Base-by-base conservation (phyloP, 1,284 basidiomycete genomes). In the Athelia psychrophila region DNA sequence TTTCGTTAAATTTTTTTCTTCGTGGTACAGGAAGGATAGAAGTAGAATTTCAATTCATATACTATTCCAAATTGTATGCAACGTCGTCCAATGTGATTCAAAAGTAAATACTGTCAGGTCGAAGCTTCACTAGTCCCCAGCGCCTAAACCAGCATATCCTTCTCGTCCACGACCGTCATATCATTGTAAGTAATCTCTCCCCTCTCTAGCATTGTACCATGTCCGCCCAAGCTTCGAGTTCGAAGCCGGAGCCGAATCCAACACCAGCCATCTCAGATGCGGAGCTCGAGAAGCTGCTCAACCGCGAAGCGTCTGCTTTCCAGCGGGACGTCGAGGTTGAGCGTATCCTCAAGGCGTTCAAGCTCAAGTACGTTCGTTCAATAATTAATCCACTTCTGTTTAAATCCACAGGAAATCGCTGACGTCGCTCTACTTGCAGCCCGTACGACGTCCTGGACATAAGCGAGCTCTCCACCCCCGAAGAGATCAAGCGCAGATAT, bases 281-380 rank as follows among this genome's bases (percentile, higher is more conserved):
- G 30, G 47, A 33, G 25, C 47, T 48, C 6, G 89, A 92, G 54
- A 88, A 82, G 65, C 70, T 92, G 6, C 76, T 92, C 38, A 86
- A 75, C 48, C 77, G 87, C 47, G 89, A 92, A 64, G 88, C 89
- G 0, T 84, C 84, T n/a, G 89, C 87, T 3, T 87, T 92, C 62
- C 87, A 91, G 60, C 78, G 90, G 36, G 89, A 92, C 65, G 69
- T 90, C 20, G 89, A 92, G 64, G 88, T 91, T n/a, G 89, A 92
- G 50, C 84, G 89, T 19, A 92, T 93, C 56, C 72, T 93, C 32
- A 87, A 86, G 61, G 84, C 90, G 1, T 92, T 93, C 77, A 92
- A 88, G 64, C 78, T 93, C 59, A 93, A 92, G 88, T 91, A 55
- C 52, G 83, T 69, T 12, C 19, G 23, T 10, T 23, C 45, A 3